These are phyloP conservation scores for Lentinula sp. DNA, from an alignment of 768 basidiomycete genomes.

Conservation along the genomic window DNA sequence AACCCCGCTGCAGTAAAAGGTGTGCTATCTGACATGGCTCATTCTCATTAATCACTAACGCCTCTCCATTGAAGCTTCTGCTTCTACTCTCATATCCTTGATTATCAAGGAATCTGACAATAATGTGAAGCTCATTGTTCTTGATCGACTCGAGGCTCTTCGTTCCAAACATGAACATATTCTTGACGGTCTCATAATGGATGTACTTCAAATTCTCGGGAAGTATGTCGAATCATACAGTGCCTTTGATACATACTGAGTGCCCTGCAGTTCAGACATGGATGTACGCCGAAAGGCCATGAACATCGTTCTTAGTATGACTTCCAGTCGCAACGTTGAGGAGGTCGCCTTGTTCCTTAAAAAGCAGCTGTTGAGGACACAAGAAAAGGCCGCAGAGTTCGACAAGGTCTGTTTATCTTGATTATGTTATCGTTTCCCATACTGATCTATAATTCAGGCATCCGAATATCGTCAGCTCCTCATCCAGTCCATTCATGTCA, in stretches of 20 bases:
- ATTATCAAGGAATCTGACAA: constrained; percentile 96
- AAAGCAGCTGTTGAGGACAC: constrained; percentile 93
- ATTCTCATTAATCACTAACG: background rate
- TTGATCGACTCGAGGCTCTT: constrained; percentile 82
- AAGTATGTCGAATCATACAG: constrained; percentile 37
- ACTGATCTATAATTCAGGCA: constrained; percentile 40
- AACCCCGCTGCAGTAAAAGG: constrained; percentile 96
- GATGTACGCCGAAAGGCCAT: constrained; percentile 94
- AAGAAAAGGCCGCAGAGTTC: constrained; percentile 67
- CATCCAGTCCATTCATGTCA: constrained; percentile 95
- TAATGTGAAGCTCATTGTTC: constrained; percentile 96
- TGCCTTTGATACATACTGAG: background rate
- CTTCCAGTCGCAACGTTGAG: constrained; percentile 90
- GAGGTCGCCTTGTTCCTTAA: constrained; percentile 95
- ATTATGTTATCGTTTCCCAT: too few relatives aligned
- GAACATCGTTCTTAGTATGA: constrained; percentile 85
- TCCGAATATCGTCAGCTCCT: constrained; percentile 93
- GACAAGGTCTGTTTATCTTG: constrained; percentile 62
- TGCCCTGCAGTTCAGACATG: constrained; percentile 70
- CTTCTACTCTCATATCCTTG: constrained; percentile 80
- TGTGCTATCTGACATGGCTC: constrained; percentile 19
- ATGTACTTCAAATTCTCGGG: constrained; percentile 84
- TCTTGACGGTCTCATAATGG: constrained; percentile 90
- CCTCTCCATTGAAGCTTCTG: constrained; percentile 57
- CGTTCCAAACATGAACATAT: constrained; percentile 84